phyloP scores from a whole-genome alignment of 345 rosid species.

The Rhodomyrtus tomentosa region DNA sequence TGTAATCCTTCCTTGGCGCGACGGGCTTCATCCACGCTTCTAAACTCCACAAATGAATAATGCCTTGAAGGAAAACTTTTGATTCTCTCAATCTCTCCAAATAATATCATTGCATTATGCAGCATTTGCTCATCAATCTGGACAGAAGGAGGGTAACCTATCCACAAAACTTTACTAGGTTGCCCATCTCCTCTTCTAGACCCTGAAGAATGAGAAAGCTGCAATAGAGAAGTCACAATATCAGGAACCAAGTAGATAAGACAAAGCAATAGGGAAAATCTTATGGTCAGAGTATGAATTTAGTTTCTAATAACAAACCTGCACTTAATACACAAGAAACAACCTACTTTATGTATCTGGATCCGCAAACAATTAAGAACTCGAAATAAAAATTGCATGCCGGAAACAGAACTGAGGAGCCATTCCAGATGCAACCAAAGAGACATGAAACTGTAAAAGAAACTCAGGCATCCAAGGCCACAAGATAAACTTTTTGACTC shows the following conservation, averaged over 20 bases:
- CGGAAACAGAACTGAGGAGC: neutral
- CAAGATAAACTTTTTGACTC: slow-evolving; percentile 9
- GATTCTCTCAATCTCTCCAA: slow-evolving; percentile 91
- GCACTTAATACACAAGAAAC: neutral
- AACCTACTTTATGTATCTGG: neutral
- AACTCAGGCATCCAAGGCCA: neutral
- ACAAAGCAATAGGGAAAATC: neutral
- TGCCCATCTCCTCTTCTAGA: slow-evolving; percentile 47
- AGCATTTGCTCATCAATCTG: slow-evolving; percentile 90
- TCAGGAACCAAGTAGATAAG: neutral
- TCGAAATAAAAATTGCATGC: neutral
- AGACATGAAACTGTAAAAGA: neutral
- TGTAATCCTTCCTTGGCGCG: slow-evolving; percentile 92
- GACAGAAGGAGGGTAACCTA: slow-evolving; percentile 91
- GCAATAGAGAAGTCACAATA: neutral
- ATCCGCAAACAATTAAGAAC: neutral
- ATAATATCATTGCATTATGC: slow-evolving; percentile 95
- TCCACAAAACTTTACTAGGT: slow-evolving; percentile 80
- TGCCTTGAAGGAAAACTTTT: slow-evolving; percentile 73
- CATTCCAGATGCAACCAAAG: neutral
- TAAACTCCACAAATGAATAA: slow-evolving; percentile 88
- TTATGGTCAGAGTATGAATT: neutral
- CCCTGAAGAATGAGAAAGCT: slow-evolving; percentile 42
- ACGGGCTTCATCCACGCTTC: slow-evolving; percentile 93
- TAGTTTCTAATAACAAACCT: neutral